Conservation (phyloP, 495 filamentous ascomycete genomes). For the Talaromyces nanjingensis region DNA sequence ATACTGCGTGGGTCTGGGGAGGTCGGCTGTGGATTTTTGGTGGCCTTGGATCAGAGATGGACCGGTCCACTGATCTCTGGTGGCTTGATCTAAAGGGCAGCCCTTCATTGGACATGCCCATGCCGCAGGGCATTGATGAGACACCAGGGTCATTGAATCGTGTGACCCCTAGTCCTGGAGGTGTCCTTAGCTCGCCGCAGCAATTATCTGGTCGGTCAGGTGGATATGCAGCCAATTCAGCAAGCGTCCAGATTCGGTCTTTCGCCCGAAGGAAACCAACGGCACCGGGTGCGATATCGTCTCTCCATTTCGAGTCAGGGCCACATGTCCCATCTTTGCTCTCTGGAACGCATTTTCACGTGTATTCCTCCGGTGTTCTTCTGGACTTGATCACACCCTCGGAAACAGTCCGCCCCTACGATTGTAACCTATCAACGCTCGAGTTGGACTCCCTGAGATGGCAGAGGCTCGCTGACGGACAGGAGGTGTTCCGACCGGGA, state of each 20-base stretch:
- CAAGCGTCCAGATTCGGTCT: constrained; percentile 74
- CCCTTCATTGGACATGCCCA: constrained; percentile 70
- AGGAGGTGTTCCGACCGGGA: constrained; percentile 78
- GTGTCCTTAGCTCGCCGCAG: constrained; percentile 28
- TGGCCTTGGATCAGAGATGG: constrained; percentile 89
- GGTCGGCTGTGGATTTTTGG: constrained; percentile 97
- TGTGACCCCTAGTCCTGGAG: constrained; percentile 37
- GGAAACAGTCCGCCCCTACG: constrained; percentile 70
- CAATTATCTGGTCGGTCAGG: constrained; percentile 49
- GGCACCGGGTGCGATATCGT: constrained; percentile 84
- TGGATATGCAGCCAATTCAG: constrained; percentile 84
- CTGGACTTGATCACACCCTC: constrained; percentile 92
- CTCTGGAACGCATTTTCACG: constrained; percentile 87
- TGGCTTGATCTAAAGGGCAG: constrained; percentile 91
- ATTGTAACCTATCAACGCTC: constrained; percentile 83
- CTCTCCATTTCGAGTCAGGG: constrained; percentile 81
- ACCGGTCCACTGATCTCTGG: constrained; percentile 89
- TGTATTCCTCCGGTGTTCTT: constrained; percentile 86
- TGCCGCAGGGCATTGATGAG: constrained; percentile 60
- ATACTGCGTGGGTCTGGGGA: constrained; percentile 85
- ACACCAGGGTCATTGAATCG: constrained; percentile 20
- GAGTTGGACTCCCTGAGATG: constrained; percentile 81
- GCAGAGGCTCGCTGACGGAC: constrained; percentile 89
- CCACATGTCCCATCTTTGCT: constrained; percentile 80
- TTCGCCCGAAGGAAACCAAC: constrained; percentile 62